A percentile compares a stretch with the other conserved stretches of the same genome.
Evolutionary conservation across 805 yeast genomes (phyloP).

Genomic region (Wickerhamiella galacta): DNA sequence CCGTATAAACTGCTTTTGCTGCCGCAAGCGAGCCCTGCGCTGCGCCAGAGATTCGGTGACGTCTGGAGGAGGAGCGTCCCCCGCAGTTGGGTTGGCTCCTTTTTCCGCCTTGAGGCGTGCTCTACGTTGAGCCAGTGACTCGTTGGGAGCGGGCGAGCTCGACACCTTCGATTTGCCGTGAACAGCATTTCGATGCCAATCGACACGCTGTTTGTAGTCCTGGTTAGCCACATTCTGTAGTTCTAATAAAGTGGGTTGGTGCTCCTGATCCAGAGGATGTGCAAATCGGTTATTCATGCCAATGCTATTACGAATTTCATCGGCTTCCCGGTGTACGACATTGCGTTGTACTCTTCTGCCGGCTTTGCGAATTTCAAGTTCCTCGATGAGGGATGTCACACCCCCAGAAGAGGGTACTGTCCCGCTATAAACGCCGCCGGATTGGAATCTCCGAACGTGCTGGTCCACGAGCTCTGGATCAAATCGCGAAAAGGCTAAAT

Average conservation of each 20-base stretch:
- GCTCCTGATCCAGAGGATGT: conserved; percentile 18
- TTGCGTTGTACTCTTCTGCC: conserved; percentile 17
- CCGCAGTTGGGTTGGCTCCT: neutral
- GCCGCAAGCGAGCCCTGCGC: conserved; percentile 11
- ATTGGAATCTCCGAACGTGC: conserved; percentile 14
- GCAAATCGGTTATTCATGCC: conserved; percentile 1
- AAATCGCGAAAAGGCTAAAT: conserved; percentile 18
- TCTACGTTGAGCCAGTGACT: conserved; percentile 20
- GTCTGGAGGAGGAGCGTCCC: neutral
- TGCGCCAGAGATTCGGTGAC: conserved; percentile 14
- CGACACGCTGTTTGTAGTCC: conserved; percentile 17
- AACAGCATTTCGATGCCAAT: conserved; percentile 14
- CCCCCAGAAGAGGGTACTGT: conserved; percentile 9
- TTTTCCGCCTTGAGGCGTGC: conserved; percentile 15
- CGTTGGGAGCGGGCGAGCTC: conserved; percentile 14
- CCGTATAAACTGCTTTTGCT: neutral
- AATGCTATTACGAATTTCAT: conserved; percentile 7
- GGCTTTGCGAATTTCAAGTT: conserved; percentile 22
- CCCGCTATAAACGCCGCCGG: conserved; percentile 14
- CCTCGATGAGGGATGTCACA: conserved; percentile 23
- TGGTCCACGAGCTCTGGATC: conserved; percentile 15
- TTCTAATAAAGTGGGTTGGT: conserved; percentile 18
- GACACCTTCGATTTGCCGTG: conserved; percentile 9
- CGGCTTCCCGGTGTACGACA: conserved; percentile 15
- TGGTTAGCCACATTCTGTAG: conserved; percentile 18